Percentiles rank a stretch among this genome's conserved stretches.
These are phyloP conservation scores for Ceratocystis eucalypticola DNA, from an alignment of 2,329 filamentous ascomycete species.

Conservation along the genomic window DNA sequence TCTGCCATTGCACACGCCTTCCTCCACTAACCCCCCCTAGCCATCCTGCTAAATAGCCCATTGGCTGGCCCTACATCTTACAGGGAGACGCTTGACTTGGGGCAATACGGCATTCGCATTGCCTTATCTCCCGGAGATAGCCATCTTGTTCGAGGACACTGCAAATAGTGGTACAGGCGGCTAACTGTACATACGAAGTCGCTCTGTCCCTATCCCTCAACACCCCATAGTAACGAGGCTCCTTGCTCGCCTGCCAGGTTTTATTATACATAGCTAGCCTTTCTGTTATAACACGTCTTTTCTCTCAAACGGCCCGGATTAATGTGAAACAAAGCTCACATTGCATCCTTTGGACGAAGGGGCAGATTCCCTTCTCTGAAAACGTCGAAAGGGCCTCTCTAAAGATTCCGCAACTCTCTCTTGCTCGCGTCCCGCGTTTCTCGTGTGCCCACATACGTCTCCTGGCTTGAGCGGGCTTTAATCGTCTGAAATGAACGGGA, in stretches of 20 bases:
- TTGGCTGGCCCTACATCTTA: neutral
- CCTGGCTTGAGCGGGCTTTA: neutral
- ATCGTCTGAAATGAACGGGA: constrained; percentile 1
- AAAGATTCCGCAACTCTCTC: neutral
- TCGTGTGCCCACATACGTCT: neutral
- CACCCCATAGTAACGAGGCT: no score
- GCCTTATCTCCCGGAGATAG: neutral
- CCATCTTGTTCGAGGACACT: neutral
- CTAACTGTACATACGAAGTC: neutral
- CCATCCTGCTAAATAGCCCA: neutral
- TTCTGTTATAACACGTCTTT: no score
- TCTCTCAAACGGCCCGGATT: neutral
- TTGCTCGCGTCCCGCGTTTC: neutral
- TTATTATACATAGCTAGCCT: no score
- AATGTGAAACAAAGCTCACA: constrained; percentile 4
- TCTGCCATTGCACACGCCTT: neutral
- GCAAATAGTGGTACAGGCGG: constrained; percentile 3
- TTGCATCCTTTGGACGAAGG: neutral
- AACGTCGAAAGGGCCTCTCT: no score
- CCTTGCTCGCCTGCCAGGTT: no score
- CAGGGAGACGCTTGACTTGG: neutral
- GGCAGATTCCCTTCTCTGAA: neutral
- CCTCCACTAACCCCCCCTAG: no score
- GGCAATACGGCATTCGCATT: neutral
- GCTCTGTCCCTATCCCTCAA: neutral